phyloP scores from a whole-genome alignment of 2,329 filamentous ascomycete genomes.

The Myriosclerotinia duriaeana region DNA sequence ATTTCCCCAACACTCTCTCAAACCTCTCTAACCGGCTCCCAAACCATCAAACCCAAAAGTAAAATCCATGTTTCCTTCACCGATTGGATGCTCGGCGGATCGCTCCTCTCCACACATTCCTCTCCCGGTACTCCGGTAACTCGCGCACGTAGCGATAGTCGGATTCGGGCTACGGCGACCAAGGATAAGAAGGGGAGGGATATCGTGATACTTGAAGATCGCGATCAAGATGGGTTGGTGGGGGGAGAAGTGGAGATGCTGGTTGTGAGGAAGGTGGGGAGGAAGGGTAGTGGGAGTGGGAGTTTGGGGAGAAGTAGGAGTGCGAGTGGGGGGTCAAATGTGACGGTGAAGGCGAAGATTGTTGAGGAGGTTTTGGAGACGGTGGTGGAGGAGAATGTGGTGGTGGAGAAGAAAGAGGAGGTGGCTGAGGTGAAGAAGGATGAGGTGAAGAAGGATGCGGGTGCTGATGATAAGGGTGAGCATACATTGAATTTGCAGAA shows the following conservation, averaged over 20 bases:
- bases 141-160: conserved; percentile 3
- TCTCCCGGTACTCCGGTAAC: neutral
- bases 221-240: conserved; percentile 15
- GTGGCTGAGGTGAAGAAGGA: conserved; percentile 22
- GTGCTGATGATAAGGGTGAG: conserved; percentile 9
- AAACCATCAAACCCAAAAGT: conserved; percentile 7
- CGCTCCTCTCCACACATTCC: conserved; percentile 28
- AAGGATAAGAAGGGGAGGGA: conserved; percentile 19
- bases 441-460: conserved; percentile 25
- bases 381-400: conserved; percentile 18
- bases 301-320: neutral
- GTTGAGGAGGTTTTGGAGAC: neutral
- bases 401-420: conserved; percentile 17
- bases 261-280: conserved; percentile 7
- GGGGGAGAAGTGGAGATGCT: conserved; percentile 14
- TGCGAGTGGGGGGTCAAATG: neutral
- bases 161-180: conserved; percentile 13
- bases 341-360: conserved; percentile 3
- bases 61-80: conserved; percentile 36
- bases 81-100: conserved; percentile 38
- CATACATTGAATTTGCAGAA: conserved; percentile 17
- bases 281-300: neutral
- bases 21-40: conserved; percentile 7
- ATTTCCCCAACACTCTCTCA: conserved; percentile 14
- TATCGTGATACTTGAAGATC: neutral